Base-by-base conservation (phyloP, 2,329 filamentous ascomycete genomes). In the Cryoendolithus antarcticus region DNA sequence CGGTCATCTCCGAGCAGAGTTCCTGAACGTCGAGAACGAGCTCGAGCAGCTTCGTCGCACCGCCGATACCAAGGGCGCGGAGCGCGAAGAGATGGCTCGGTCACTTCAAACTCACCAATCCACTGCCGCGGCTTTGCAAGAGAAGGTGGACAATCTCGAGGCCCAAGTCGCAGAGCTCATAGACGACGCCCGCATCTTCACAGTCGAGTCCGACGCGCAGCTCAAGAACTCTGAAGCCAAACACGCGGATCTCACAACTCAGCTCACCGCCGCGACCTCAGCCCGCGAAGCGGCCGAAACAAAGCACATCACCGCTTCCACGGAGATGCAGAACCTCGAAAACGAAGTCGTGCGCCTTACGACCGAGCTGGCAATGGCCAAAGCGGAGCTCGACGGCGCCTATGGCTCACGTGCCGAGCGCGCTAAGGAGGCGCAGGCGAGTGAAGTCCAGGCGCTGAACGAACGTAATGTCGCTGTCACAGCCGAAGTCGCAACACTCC, bases 371-470 rank as follows among this genome's bases (percentile, higher is more conserved):
- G 93, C 89, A n/a, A 80, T 96, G 49, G 86, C 83, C 19, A 76
- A 78, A 54, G 85, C 88, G 38, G 89, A 96, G 60, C 82, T 96
- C 19, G 91, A 94, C 52, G 86, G 86, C 46, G 93, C 93, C 56
- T 95, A 96, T 56, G 91, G 91, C 32, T 74, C 70, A n/a, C 69
- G 79, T 37, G 72, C 76, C 7, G 69, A 83, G 55, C 74, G 80
- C 27, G 77, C 77, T 9, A 78, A 76, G n/a, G 76, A 80, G 55
- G 71, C 67, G 39, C 74, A 80, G 52, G 65, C 80, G 15, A 73
- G 77, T 42, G 70, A 74, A 46, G 57, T 74, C 28, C 66, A 67
- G 10, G 51, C 49, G 8, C 54, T 54, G 12, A 41, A 39, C 24
- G 52, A 35, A 46, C 61, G 62, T 37, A 66, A 65, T 39, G 52